phyloP scores from a whole-genome alignment of 306 rosid species.

The Quercus cerris region DNA sequence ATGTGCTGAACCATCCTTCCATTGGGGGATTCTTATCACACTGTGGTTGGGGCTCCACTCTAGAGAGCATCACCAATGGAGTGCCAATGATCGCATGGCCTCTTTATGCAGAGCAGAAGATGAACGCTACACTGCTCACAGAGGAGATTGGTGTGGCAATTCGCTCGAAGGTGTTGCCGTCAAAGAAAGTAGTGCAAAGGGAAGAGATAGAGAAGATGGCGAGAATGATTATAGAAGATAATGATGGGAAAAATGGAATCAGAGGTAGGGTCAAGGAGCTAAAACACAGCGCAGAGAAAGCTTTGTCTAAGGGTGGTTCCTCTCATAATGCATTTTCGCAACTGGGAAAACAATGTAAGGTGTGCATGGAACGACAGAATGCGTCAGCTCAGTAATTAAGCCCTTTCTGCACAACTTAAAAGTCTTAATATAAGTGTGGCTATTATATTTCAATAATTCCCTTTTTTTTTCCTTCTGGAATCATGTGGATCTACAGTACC shows the following conservation, averaged over 20 bases:
- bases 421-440: too few species aligned
- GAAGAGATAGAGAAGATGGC: constrained; percentile 37
- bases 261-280: constrained; percentile 23
- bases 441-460: too few species aligned
- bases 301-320: constrained; percentile 22
- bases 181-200: constrained; percentile 33
- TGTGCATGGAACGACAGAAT: neutral
- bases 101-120: constrained; percentile 51
- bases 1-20: constrained; percentile 31
- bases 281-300: constrained; percentile 17
- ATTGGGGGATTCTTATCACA: constrained; percentile 49
- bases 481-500: too few species aligned
- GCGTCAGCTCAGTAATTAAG: too few species aligned
- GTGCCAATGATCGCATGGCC: constrained; percentile 62
- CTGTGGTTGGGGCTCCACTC: constrained; percentile 51
- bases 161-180: constrained; percentile 15
- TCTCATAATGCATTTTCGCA: constrained; percentile 14
- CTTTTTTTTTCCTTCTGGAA: too few species aligned
- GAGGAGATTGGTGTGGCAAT: constrained; percentile 48
- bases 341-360: neutral
- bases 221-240: constrained; percentile 18
- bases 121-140: constrained; percentile 43
- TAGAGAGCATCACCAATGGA: constrained; percentile 47
- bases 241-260: neutral
- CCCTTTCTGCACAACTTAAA: too few species aligned